phyloP scores from a whole-genome alignment of 2,329 filamentous ascomycete species.

The Talaromyces sp. region DNA sequence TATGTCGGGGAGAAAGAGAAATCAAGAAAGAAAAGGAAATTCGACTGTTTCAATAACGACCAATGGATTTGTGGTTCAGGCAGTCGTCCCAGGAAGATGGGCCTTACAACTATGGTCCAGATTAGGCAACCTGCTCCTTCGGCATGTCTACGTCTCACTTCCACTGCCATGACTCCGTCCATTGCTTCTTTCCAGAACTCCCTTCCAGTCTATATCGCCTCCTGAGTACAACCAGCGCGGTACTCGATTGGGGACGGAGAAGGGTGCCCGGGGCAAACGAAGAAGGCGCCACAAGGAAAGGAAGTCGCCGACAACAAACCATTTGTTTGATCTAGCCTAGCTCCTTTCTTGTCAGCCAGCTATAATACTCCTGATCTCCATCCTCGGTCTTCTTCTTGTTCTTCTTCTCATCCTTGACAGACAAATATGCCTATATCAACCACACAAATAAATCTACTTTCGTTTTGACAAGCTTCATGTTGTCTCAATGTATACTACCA shows the following conservation, averaged over 20 bases:
- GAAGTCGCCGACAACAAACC: neutral
- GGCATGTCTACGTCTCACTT: neutral
- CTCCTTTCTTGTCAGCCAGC: neutral
- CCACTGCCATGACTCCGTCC: too few relatives aligned
- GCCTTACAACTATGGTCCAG: neutral
- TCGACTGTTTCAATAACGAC: neutral
- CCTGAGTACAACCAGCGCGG: neutral
- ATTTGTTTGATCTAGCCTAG: neutral
- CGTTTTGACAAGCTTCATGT: neutral
- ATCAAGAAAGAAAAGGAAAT: neutral
- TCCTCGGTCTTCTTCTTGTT: neutral
- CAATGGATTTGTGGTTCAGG: neutral
- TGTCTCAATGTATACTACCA: neutral
- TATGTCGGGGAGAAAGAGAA: neutral
- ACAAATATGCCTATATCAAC: neutral
- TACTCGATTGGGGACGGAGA: neutral
- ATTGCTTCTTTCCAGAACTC: neutral
- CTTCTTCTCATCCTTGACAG: neutral
- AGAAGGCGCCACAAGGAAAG: neutral
- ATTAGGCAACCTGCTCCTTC: neutral
- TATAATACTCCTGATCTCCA: neutral
- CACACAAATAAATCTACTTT: neutral
- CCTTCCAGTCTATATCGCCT: neutral
- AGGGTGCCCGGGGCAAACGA: neutral
- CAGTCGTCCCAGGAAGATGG: neutral